Conservation (phyloP, 2,329 filamentous ascomycete species). For the Thermoascus crustaceus region DNA sequence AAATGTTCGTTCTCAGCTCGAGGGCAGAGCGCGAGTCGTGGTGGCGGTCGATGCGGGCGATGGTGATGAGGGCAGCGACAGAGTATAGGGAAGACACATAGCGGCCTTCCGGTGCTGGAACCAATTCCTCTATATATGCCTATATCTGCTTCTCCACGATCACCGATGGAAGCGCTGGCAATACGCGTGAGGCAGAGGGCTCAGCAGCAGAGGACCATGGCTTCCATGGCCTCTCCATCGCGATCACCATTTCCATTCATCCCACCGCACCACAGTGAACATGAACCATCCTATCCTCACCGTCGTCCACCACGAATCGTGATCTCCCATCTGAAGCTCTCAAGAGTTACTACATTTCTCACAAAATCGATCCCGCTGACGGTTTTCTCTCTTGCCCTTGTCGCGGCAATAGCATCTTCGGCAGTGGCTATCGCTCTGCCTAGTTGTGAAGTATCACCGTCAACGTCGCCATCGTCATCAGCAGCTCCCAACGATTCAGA, state of each 20-base stretch:
- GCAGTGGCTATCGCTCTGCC: neutral
- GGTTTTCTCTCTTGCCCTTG: constrained; percentile 1
- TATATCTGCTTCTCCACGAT: neutral
- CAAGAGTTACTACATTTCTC: neutral
- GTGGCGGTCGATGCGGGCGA: constrained; percentile 1
- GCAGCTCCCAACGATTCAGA: neutral
- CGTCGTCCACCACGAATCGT: too few species aligned
- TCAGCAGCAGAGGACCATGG: neutral
- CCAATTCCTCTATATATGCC: neutral
- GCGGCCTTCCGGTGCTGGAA: neutral
- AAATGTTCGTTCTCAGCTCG: constrained; percentile 1
- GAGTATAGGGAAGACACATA: neutral
- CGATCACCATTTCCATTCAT: neutral
- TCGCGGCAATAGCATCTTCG: neutral
- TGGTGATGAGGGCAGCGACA: neutral
- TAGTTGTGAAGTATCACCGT: too few species aligned
- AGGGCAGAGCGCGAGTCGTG: neutral
- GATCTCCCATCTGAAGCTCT: neutral
- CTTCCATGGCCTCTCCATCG: neutral
- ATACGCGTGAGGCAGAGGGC: neutral
- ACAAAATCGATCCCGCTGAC: neutral
- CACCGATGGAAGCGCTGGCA: neutral
- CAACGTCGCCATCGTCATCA: neutral
- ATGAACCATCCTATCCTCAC: too few species aligned
- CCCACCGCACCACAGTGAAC: too few species aligned